Evolutionary conservation across 371 early-diverging fungal genomes (phyloP), one percentile per base, ranked within the genome.

Genomic region (Actinomucor elegans): DNA sequence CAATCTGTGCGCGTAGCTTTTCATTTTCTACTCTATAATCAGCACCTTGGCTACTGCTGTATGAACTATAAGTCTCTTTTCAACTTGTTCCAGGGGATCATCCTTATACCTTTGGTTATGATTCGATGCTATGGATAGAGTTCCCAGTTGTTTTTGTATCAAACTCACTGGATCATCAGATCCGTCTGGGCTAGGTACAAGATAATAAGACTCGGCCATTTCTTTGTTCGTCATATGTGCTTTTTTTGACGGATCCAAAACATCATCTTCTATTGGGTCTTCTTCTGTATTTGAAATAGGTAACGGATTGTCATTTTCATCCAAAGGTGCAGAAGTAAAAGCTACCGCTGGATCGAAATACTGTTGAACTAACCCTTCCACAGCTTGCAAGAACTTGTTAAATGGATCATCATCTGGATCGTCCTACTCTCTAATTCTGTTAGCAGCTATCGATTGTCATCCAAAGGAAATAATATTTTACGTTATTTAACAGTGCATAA

Each of bases 331-430:
- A 0, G 88, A 79, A 10, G 91, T 79, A 59, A 90, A 89, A 12
- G 89, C 89, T 1, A 89, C 86, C 1, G 64, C 64, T 5, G 93
- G 89, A 38, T 83, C 87, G 3, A 88, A 85, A 8, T 87, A 73
- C 44, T 88, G 84, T 28, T 85, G 79, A 0, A 92, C 85, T 27
- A 92, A 59, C 24, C 74, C 75, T 55, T 90, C 89, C 2, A 92
- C 88, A 7, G 79, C 86, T 27, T 89, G 84, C 79, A 88, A 86
- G 51, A 92, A 92, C 56, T 85, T 88, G 64, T 89, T 86, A 67
- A 92, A 92, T n/a, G 92, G 90, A 68, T 91, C 93, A 12, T 79
- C 61, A 1, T 64, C 59, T 40, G 67, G 64, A 11, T 66, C 52
- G 27, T 64, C 64, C 64, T 64, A 53, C 11, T 31, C 12, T 27